A percentile compares a stretch with the other conserved stretches of the same genome.
Conservation (phyloP, 2,329 filamentous ascomycete genomes). For the Alternaria novae-zelandiae region DNA sequence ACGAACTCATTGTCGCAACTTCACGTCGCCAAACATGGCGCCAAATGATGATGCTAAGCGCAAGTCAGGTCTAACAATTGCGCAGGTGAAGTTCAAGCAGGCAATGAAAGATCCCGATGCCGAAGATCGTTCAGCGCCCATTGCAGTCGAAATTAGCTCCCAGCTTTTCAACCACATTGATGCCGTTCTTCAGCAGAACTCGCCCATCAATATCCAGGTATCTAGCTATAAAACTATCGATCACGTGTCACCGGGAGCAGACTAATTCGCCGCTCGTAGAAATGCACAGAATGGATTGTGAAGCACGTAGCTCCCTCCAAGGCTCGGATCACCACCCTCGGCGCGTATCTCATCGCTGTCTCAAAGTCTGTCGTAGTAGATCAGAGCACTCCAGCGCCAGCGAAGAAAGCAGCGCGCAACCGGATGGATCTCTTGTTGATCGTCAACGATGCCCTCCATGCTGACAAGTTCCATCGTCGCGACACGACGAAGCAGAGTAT, state of each 20-base stretch:
- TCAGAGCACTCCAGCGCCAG: slow-evolving; percentile 10
- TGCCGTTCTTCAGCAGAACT: slow-evolving; percentile 37
- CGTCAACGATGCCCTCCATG: slow-evolving; percentile 76
- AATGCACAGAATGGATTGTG: slow-evolving; percentile 86
- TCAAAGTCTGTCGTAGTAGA: slow-evolving; percentile 62
- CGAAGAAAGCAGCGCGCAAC: slow-evolving; percentile 66
- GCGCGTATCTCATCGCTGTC: slow-evolving; percentile 76
- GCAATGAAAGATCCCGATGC: slow-evolving; percentile 30
- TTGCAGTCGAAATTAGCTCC: slow-evolving; percentile 28
- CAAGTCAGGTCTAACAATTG: slow-evolving; percentile 33
- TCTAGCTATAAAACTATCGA: slow-evolving; percentile 29
- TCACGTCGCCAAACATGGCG: slow-evolving; percentile 22
- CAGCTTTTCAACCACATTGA: slow-evolving; percentile 34
- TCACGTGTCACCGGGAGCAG: slow-evolving; percentile 29
- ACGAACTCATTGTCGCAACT: slow-evolving; percentile 8
- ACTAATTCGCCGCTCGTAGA: slow-evolving; percentile 60
- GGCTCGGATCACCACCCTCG: slow-evolving; percentile 69
- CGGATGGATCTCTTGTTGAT: slow-evolving; percentile 79
- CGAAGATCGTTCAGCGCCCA: slow-evolving; percentile 23
- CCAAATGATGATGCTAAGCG: slow-evolving; percentile 30
- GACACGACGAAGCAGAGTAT: slow-evolving; percentile 9
- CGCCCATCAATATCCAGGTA: slow-evolving; percentile 43
- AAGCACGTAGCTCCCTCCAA: slow-evolving; percentile 72
- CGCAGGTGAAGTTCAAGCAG: slow-evolving; percentile 39
- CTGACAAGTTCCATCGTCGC: slow-evolving; percentile 32